Evolutionary conservation across 2,329 filamentous ascomycete species (phyloP).

Genomic region (Pseudogymnoascus sp.): DNA sequence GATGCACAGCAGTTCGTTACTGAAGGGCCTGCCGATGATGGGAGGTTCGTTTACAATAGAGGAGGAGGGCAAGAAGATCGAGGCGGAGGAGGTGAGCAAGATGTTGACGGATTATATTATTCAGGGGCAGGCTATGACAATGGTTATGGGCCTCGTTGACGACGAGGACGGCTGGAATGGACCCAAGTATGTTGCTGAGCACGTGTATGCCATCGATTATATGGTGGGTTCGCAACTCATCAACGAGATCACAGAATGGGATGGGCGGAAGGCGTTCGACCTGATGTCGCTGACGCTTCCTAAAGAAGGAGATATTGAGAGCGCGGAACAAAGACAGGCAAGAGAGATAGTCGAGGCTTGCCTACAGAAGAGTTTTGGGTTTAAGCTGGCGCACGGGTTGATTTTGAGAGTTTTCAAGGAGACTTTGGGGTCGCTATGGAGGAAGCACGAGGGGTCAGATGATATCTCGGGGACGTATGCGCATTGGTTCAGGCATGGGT

Average conservation of each 20-base stretch:
- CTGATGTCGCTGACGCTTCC: constrained; percentile 40
- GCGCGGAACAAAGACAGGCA: constrained; percentile 39
- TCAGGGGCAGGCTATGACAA: constrained; percentile 44
- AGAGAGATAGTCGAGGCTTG: constrained; percentile 44
- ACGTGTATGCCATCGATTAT: constrained; percentile 43
- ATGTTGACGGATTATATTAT: constrained; percentile 50
- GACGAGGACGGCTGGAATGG: constrained; percentile 45
- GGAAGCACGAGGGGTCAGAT: constrained; percentile 41
- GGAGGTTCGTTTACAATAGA: constrained; percentile 21
- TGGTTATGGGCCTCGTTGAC: constrained; percentile 46
- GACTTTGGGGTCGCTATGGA: constrained; percentile 47
- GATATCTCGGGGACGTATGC: constrained; percentile 44
- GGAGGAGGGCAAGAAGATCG: constrained; percentile 29
- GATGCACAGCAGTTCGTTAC: constrained; percentile 40
- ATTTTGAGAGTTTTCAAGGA: constrained; percentile 41
- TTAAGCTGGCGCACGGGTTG: constrained; percentile 48
- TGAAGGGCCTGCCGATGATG: constrained; percentile 38
- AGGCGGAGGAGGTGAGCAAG: constrained; percentile 33
- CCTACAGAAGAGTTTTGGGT: constrained; percentile 42
- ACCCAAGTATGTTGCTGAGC: constrained; percentile 40
- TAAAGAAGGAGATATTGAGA: constrained; percentile 33
- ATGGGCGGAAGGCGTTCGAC: constrained; percentile 41
- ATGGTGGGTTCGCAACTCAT: constrained; percentile 44
- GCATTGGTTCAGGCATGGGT: constrained; percentile 45
- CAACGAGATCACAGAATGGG: constrained; percentile 45